Evolutionary conservation across 108 stramenopile genomes (phyloP), one percentile per base, ranked within the genome.

Genomic region (Fragilariopsis cylindrus): DNA sequence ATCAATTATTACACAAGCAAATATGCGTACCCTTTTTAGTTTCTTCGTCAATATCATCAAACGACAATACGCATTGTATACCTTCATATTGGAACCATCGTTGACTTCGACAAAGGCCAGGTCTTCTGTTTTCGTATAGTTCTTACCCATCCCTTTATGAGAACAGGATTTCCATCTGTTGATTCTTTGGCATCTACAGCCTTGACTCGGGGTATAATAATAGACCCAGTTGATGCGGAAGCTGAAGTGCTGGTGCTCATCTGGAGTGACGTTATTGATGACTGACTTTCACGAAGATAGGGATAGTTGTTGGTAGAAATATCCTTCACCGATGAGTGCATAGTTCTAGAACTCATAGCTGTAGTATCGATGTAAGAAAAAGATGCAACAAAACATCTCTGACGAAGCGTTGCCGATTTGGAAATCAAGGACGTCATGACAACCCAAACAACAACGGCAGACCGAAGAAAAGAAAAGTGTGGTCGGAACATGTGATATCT

Each of bases 91-190:
- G 52, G 92, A 92, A 18, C 99, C 99, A 86, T 99, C 99, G 82
- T 98, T 99, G 16, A 99, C 89, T 80, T 99, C 91, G 16, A 99
- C 83, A 86, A 99, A 99, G 11, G 97, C 91, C 53, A 98, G 7
- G 94, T 97, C 85, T 99, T 99, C 84, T 99, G 98, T 74, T 94
- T 94, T 43, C 99, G 87, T 39, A 98, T 87, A 5, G 99, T 99
- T 69, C 96, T 73, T 16, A 98, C 97, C 99, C 99, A 99, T 45
- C 99, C 99, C 71, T 97, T 96, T 43, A 99, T 82, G 8, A 80
- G 64, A 3, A 98, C 92, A 41, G 78, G 76, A 41, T 41, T 63
- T 39, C 83, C 89, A 66, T 95, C 89, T 1, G 84, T 87, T 11
- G 89, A 81, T 50, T 83, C 84, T 0, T 50, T 85, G 3, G 90